Evolutionary conservation across 2,329 filamentous ascomycete species (phyloP).

Genomic region (Aspergillus calidoustus): DNA sequence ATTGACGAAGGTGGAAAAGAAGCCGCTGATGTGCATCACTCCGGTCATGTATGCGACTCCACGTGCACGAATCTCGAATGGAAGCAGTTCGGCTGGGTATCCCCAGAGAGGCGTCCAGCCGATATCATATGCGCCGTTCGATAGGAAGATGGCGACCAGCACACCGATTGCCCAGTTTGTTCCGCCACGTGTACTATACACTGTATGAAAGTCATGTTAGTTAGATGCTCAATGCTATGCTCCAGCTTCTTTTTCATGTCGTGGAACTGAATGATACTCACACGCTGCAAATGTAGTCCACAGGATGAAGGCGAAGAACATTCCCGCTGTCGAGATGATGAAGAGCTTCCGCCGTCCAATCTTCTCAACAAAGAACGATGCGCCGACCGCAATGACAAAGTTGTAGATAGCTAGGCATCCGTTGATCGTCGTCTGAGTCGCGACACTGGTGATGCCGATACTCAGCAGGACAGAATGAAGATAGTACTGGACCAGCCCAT

Average conservation of each 20-base stretch:
- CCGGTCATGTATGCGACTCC: slow-evolving; percentile 9
- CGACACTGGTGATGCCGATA: neutral
- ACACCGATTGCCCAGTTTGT: slow-evolving; percentile 5
- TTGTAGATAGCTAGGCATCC: slow-evolving; percentile 7
- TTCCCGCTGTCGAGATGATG: slow-evolving; percentile 5
- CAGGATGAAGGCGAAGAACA: slow-evolving; percentile 3
- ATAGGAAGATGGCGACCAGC: slow-evolving; percentile 6
- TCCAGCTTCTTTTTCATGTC: neutral
- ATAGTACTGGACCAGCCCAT: slow-evolving; percentile 5
- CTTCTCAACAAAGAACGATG: slow-evolving; percentile 3
- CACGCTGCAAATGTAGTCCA: slow-evolving; percentile 6
- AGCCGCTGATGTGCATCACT: slow-evolving; percentile 6
- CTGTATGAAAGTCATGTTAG: neutral
- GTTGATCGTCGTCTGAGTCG: slow-evolving; percentile 4
- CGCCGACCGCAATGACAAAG: slow-evolving; percentile 1
- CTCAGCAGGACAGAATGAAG: neutral
- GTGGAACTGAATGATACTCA: neutral
- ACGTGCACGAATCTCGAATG: slow-evolving; percentile 1
- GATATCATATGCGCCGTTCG: slow-evolving; percentile 1
- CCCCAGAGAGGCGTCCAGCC: slow-evolving; percentile 9
- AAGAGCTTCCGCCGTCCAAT: slow-evolving; percentile 8
- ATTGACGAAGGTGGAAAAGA: slow-evolving; percentile 7
- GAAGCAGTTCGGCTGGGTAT: slow-evolving; percentile 5
- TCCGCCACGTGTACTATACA: neutral
- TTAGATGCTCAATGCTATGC: neutral